Base-by-base conservation (phyloP, 202 grass and related monocot species). In the Saccharum hybrid region DNA sequence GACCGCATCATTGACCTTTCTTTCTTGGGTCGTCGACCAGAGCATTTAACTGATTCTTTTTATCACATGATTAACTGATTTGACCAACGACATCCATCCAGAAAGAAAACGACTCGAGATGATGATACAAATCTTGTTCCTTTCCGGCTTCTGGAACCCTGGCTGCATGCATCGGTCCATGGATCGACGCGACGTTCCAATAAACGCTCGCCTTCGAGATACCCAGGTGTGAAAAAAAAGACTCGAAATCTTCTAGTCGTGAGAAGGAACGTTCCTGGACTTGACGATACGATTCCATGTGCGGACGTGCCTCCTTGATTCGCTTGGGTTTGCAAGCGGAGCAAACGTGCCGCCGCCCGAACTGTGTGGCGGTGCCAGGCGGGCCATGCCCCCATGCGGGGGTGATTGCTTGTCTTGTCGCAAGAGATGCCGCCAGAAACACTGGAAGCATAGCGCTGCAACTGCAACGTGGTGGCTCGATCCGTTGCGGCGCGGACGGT, bases 181-280 rank as follows among this genome's bases (percentile, higher is more conserved):
- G 7, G 6, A 46, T 28, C 10, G 4, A 5, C 14, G 14, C 1
- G 68, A 23, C 30, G 18, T 67, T 48, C 8, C 18, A 37, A 42
- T 13, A 8, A 77, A 66, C 4, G 21, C 36, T 57, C 83, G 19
- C 15, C 40, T 28, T 63, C 10, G 10, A 49, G 37, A 79, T 22
- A 30, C 70, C 21, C n/a, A 67, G 9, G 33, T 51, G 63, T 67
- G 38, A 22, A 18, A 2, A n/a, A n/a, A 52, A 52, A 52, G 46
- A 49, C 7, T 56, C 52, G 6, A 19, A n/a, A 61, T 16, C 34
- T 39, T 18, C 48, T 28, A 22, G 72, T 8, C 37, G 5, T 23
- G 15, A 52, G 79, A 83, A 75, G 9, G 61, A 83, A 75, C 18
- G 62, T 75, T 90, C 79, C 41, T 28, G 68, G 33, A 19, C 54